Base-by-base conservation (phyloP, 2,329 filamentous ascomycete species). In the Colletotrichum spaethianum region DNA sequence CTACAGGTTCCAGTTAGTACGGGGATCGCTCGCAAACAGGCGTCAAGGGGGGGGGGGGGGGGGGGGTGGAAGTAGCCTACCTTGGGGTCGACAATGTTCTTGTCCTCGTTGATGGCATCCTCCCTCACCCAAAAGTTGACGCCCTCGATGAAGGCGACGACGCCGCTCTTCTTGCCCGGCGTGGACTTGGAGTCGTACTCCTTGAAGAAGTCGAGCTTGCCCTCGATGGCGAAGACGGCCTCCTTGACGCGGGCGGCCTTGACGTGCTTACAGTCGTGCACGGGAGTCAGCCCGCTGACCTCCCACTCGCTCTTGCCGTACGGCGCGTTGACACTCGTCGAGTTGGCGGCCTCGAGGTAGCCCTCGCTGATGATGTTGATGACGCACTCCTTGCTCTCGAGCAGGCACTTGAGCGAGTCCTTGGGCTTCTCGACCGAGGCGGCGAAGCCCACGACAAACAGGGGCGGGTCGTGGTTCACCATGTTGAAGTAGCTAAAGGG, bases 401-500 rank as follows among this genome's bases (percentile, higher is more conserved):
- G 78, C 68, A 98, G 83, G 80, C 97, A 97, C 76, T 86, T 87
- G 65, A 97, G 84, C 46, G 93, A 92, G 81, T 98, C 95, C 82
- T 98, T 98, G 26, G 92, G 90, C 4, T 84, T 82, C 6, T 80
- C 81, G 8, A 86, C 75, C 4, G 82, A 73, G 20, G 82, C 80
- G 6, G 85, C 77, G 78, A 90, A 85, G 53, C 89, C 88, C 36
- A 91, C 84, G 11, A 90, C 88, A 81, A 98, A 97, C 53, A 97
- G 85, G 0, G 95, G 95, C 5, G 95, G 96, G 79, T 98, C 95
- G 80, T 96, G 93, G 81, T 91, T 91, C 75, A 98, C 87, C 74
- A 98, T 82, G 80, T 94, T 93, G 80, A 95, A 94, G 85, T 96
- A 98, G 78, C 90, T 93, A 82, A 96, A 98, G 0, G 95, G 95